phyloP scores from a whole-genome alignment of 805 yeast genomes.

The Lachancea nothofagi region DNA sequence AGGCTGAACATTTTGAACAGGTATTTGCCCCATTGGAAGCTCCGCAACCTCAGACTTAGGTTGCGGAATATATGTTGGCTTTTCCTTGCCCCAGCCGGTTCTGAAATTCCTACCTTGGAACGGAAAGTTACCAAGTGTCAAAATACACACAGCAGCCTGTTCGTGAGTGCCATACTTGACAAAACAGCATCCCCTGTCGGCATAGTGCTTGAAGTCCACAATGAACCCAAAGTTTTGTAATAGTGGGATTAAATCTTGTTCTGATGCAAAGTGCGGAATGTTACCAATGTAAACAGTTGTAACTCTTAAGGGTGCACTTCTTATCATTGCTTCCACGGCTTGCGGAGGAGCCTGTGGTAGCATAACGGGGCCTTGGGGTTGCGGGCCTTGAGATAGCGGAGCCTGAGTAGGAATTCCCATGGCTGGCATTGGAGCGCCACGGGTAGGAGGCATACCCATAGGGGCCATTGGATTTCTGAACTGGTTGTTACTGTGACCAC shows the following conservation, averaged over 20 bases:
- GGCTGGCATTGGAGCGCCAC: conserved; percentile 21
- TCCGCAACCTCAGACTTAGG: conserved; percentile 17
- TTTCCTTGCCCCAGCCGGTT: conserved; percentile 84
- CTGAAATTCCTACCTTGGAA: conserved; percentile 73
- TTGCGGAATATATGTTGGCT: conserved; percentile 33
- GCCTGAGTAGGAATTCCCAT: conserved; percentile 15
- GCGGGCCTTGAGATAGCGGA: conserved; percentile 14
- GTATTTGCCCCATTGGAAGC: conserved; percentile 13
- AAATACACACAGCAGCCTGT: conserved; percentile 82
- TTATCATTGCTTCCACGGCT: conserved; percentile 61
- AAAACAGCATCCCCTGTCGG: conserved; percentile 82
- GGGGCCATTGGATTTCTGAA: conserved; percentile 14
- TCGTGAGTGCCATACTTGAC: conserved; percentile 84
- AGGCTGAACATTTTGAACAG: conserved; percentile 3
- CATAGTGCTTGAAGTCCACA: conserved; percentile 72
- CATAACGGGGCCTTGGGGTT: conserved; percentile 21
- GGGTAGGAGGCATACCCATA: conserved; percentile 20
- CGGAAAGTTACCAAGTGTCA: conserved; percentile 62
- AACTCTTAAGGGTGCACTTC: conserved; percentile 62
- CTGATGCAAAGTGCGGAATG: conserved; percentile 69
- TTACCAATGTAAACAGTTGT: conserved; percentile 87
- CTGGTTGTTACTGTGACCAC: conserved; percentile 22
- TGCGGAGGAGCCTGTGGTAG: conserved; percentile 42
- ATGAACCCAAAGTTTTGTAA: conserved; percentile 77
- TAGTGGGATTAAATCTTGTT: conserved; percentile 65